Base-by-base conservation (phyloP, 1,284 basidiomycete species). In the Ceratobasidium papillatum region DNA sequence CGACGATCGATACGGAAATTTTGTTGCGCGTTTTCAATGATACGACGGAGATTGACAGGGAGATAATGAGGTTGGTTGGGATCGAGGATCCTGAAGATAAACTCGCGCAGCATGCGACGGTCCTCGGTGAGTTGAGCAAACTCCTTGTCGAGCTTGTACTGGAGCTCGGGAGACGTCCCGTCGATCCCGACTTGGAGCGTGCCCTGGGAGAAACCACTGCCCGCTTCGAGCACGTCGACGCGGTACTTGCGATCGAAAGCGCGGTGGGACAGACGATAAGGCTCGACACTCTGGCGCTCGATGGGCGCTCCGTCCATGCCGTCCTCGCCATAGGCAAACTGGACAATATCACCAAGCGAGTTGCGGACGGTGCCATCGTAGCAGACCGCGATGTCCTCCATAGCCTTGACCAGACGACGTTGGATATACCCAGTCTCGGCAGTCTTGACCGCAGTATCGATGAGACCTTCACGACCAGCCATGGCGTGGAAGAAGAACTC, bases 401-500 rank as follows among this genome's bases (percentile, higher is more conserved):
- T 86, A 0, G 97, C 98, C 85, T 99, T 99, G 80, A 99, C 96
- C 77, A 99, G 86, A 78, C 97, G 94, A 80, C 97, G 94, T 83
- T 99, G 98, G 79, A 99, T 99, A 83, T 99, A 99, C 80, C 98
- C 98, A 0, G 98, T 99, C 84, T 99, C 98, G 62, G 98, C 98
- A 7, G 98, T 99, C 86, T 99, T 99, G 84, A 99, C 96, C 36
- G 98, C 98, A 1, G 98, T 99, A 87, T 99, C 98, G 80, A 99
- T 99, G 71, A 99, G 85, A 88, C 98, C 98, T 83, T 99, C 98
- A 80, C 98, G 93, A 85, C 98, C 98, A 80, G 97, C 97, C 98
- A 99, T 99, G 74, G 98, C 98, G 84, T 99, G 98, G 91, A 99
- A 99, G 88, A 99, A 99, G 88, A 96, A 99, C 81, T 99, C 98